Evolutionary conservation across 1,284 basidiomycete genomes (phyloP).

Genomic region (Cutaneotrichosporon sp.): DNA sequence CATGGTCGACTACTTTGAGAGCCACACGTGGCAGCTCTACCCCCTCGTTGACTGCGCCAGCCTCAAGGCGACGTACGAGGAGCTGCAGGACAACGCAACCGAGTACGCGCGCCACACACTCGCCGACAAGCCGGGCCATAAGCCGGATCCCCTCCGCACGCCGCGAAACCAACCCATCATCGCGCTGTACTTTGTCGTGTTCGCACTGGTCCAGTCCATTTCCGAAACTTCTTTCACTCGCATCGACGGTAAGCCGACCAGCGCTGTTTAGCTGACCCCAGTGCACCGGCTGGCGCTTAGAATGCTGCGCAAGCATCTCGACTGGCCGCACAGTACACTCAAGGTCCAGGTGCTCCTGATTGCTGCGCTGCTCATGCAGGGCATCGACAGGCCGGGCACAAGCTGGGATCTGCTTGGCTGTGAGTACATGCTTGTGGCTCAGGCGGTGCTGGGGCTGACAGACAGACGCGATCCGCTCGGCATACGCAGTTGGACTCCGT

Average conservation of each 20-base stretch:
- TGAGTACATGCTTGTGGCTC: constrained; percentile 8
- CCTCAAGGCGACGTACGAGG: constrained; percentile 10
- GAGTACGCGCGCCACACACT: neutral
- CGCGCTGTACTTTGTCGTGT: constrained; percentile 23
- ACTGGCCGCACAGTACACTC: constrained; percentile 25
- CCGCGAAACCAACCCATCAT: constrained; percentile 21
- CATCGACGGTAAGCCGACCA: constrained; percentile 4
- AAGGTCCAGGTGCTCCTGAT: constrained; percentile 27
- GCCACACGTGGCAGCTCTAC: constrained; percentile 21
- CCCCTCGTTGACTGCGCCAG: constrained; percentile 16
- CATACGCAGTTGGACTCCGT: constrained; percentile 25
- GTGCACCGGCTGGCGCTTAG: constrained; percentile 16
- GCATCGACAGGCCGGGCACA: constrained; percentile 21
- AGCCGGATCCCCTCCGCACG: constrained; percentile 1
- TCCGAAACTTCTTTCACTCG: constrained; percentile 10
- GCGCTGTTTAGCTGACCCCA: neutral
- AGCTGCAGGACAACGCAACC: constrained; percentile 6
- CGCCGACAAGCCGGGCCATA: neutral
- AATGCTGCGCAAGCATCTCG: constrained; percentile 23
- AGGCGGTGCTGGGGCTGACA: neutral
- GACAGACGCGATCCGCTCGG: constrained; percentile 22
- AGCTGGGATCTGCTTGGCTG: constrained; percentile 28
- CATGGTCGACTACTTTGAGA: constrained; percentile 20
- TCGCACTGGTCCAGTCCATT: constrained; percentile 21
- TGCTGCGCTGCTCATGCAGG: constrained; percentile 26